Base-by-base conservation (phyloP, 75 land plant genomes). In the Pseudotsuga menziesii region DNA sequence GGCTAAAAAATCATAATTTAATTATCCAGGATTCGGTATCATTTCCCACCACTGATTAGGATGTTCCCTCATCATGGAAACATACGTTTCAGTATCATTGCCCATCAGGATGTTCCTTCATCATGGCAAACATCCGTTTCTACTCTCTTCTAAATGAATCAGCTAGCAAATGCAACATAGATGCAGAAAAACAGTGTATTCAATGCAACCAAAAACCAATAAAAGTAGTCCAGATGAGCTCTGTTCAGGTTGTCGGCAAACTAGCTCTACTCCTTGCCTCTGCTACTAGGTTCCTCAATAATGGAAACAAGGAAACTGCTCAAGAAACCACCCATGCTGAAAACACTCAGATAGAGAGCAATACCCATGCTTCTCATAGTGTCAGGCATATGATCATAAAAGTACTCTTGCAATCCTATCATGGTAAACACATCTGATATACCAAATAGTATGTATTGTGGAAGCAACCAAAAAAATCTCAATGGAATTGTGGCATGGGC, bases 391-490 rank as follows among this genome's bases (percentile, higher is more conserved):
- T 91, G 89, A 72, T 83, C 85, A 58, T 88, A 86, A 80, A 83
- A 88, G 71, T 80, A 88, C 81, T 88, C 90, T 64, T 83, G 81
- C 78, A 83, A 54, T 59, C 88, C 85, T 73, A 80, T 79, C 79
- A 83, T 80, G 48, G 72, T 77, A 76, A 80, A 89, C 12, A 80
- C 81, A 61, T 79, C 83, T 58, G 78, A 70, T 36, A 81, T n/a
- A 54, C 87, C 85, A 73, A 78, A 72, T 27, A 89, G 48, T 44
- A 82, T 72, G 63, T 89, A 86, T 22, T 91, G 91, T 48, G 93
- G 93, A 60, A 81, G 71, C 56, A 91, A 35, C 93, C 93, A 91
- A 82, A 85, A 88, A 12, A 86, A 72, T 55, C 85, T 91, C 83
- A 91, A 82, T 29, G 91, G 91, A 9, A 90, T 29, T 20, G 83